Base-by-base conservation (phyloP, 345 rosid species). In the Stellera chamaejasme region DNA sequence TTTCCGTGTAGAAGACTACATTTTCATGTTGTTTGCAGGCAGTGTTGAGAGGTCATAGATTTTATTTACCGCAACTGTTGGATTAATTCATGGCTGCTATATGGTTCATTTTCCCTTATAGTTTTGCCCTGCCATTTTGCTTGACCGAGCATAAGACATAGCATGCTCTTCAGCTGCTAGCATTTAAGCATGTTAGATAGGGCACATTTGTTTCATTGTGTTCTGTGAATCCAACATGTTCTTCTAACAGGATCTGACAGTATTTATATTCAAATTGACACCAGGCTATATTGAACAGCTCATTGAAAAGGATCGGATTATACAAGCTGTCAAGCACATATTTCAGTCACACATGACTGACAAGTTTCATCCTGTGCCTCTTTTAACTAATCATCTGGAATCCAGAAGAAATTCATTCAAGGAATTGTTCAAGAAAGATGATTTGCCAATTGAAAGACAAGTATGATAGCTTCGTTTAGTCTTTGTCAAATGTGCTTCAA, bases 281-380 rank as follows among this genome's bases (percentile, higher is more conserved):
- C 39, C 52, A 70, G 72, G 56, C 44, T 27, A 69, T 44, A 28
- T 60, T 55, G 41, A 48, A 59, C 52, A 69, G 28, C 77, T 70
- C 54, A 62, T 75, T n/a, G 47, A 39, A 56, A 55, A 28, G 61
- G 69, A 67, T 10, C 68, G 55, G 52, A 58, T 53, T 25, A 13
- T 73, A 4, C 55, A 61, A 53, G 83, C 83, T 58, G 43, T 75
- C 11, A 58, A 61, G 27, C 73, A 68, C 68, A 73, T 76, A 28
- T 61, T 53, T 67, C 58, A 64, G 48, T 58, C 75, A 23, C 60
- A 58, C 49, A 43, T 75, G 74, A 62, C 54, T 44, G 61, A 73
- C 2, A 62, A 55, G 60, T 77, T 77, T 44, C 69, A 60, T 13
- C 73, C 69, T 1, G 55, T 70, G 4, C 55, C 73, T 32, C 54